These are phyloP conservation scores for Colletotrichum sp. DNA, from an alignment of 2,329 filamentous ascomycete species.

Conservation along the genomic window DNA sequence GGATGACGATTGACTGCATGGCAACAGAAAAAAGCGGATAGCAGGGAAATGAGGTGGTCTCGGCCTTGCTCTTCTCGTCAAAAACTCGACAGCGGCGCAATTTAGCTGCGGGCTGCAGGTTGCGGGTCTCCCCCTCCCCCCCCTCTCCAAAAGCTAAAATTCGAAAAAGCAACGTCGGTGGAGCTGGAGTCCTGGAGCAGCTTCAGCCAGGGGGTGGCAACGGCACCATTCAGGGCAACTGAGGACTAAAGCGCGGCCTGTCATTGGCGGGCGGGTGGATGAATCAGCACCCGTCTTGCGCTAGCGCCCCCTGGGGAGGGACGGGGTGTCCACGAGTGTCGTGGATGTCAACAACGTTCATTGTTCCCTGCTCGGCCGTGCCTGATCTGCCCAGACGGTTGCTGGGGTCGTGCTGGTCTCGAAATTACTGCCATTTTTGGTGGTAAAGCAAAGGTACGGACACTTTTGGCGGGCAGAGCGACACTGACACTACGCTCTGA, in stretches of 20 bases:
- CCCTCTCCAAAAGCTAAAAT: constrained; percentile 3
- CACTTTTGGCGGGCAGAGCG: not conserved
- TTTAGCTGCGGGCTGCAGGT: not conserved
- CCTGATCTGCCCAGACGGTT: constrained; percentile 14
- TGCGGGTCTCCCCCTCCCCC: not conserved
- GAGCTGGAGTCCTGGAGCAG: not conserved
- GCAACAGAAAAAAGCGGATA: not conserved
- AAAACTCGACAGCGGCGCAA: not conserved
- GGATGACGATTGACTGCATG: not conserved
- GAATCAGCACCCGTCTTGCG: not conserved
- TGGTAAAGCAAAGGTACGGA: constrained; percentile 8
- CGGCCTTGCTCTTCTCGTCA: not conserved
- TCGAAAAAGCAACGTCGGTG: not conserved
- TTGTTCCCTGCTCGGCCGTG: not conserved
- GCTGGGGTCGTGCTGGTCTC: constrained; percentile 9
- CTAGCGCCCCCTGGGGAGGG: not conserved
- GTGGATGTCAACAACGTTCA: not conserved
- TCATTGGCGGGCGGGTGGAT: not conserved
- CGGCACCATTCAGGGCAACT: not conserved
- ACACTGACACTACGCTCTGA: not conserved
- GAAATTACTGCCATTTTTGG: not conserved
- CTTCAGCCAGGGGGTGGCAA: not conserved
- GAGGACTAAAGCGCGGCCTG: not conserved
- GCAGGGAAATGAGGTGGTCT: not conserved
- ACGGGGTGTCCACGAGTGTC: not conserved